These are phyloP conservation scores for Nyssa sinensis DNA, from an alignment of 148 eudicot genomes.

Conservation along the genomic window DNA sequence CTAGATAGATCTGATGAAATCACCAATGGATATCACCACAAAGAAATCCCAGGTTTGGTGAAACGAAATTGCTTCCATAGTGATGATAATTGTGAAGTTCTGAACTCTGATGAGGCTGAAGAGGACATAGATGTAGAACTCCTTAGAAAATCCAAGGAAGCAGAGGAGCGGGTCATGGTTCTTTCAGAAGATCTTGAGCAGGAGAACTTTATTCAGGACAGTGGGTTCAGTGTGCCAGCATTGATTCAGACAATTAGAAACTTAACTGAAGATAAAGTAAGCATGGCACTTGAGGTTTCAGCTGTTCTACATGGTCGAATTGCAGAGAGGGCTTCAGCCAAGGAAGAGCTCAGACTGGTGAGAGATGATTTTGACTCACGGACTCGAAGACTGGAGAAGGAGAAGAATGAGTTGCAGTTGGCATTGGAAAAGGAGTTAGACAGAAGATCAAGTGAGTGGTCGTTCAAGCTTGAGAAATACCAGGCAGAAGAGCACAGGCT, in stretches of 20 bases:
- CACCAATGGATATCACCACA: conserved; percentile 21
- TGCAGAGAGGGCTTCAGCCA: conserved; percentile 50
- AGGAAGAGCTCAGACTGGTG: conserved; percentile 37
- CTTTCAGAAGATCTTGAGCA: conserved; percentile 67
- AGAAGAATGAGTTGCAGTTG: conserved; percentile 66
- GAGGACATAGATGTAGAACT: conserved; percentile 51
- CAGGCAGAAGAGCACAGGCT: conserved; percentile 85
- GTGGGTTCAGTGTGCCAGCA: conserved; percentile 45
- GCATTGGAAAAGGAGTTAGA: conserved; percentile 81
- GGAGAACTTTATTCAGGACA: conserved; percentile 45
- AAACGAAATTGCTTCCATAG: conserved; percentile 19
- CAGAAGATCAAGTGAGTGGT: conserved; percentile 93
- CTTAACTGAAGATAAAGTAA: conserved; percentile 58
- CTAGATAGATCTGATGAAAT: conserved; percentile 18
- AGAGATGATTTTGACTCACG: conserved; percentile 45
- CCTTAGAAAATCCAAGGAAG: conserved; percentile 59
- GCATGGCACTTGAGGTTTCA: conserved; percentile 62
- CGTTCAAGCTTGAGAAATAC: conserved; percentile 64
- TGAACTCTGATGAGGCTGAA: conserved; percentile 15
- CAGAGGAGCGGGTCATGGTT: conserved; percentile 48
- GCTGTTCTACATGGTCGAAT: conserved; percentile 42
- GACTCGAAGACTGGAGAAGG: conserved; percentile 62
- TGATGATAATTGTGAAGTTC: conserved; percentile 19
- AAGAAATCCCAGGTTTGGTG: conserved; percentile 24
- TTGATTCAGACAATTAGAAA: conserved; percentile 58